Evolutionary conservation across 2,329 filamentous ascomycete species (phyloP).

Genomic region (Stagonosporopsis tanaceti): DNA sequence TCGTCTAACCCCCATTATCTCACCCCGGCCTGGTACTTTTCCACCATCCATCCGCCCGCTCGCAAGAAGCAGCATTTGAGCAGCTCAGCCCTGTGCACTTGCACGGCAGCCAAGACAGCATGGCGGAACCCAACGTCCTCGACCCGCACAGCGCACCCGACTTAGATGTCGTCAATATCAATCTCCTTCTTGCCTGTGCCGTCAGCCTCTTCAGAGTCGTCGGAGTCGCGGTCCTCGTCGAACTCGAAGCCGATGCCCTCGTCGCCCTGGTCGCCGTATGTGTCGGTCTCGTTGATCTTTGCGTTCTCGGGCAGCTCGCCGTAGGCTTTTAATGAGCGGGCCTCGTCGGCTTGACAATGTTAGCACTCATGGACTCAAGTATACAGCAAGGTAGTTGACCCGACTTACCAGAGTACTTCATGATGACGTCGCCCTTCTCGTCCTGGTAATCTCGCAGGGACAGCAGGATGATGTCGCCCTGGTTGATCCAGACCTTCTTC

Average conservation of each 20-base stretch:
- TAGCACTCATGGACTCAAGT: conserved; percentile 57
- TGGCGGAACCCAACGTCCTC: conserved; percentile 41
- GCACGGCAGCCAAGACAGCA: conserved; percentile 44
- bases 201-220: conserved; percentile 56
- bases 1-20: conserved; percentile 1
- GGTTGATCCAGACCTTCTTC: conserved; percentile 95
- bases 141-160: neutral
- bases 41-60: conserved; percentile 47
- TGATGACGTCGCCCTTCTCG: conserved; percentile 90
- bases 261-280: conserved; percentile 87
- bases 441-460: conserved; percentile 92
- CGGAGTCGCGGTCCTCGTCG: conserved; percentile 82
- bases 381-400: neutral
- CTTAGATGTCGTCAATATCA: conserved; percentile 91
- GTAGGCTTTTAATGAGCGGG: conserved; percentile 92
- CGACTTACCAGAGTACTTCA: conserved; percentile 74
- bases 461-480: conserved; percentile 77
- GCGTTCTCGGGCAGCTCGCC: conserved; percentile 96
- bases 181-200: conserved; percentile 79
- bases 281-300: conserved; percentile 99
- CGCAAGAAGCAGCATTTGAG: conserved; percentile 52
- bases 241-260: conserved; percentile 98
- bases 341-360: conserved; percentile 80
- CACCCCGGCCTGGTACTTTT: conserved; percentile 2
- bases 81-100: conserved; percentile 32